Conservation (phyloP, 345 rosid species). For the Linum lewisii region DNA sequence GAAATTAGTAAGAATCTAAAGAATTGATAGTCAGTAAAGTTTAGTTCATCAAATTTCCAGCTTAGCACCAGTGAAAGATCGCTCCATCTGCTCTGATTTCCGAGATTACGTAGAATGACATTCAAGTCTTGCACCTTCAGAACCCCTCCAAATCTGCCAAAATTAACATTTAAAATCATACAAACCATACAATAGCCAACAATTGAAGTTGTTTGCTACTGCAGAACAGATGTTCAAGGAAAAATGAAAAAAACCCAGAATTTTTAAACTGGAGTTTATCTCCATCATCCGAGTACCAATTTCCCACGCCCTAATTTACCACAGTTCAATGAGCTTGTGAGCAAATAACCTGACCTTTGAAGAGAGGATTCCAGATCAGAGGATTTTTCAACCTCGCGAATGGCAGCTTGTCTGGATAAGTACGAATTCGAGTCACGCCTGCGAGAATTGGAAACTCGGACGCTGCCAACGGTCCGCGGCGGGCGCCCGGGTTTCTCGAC, state of each 20-base stretch:
- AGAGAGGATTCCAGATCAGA: constrained; percentile 48
- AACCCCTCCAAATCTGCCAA: constrained; percentile 36
- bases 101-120: constrained; percentile 60
- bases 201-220: too few relatives aligned
- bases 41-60: constrained; percentile 9
- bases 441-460: background rate
- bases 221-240: background rate
- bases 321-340: background rate
- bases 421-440: constrained; percentile 46
- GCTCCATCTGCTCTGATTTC: constrained; percentile 48
- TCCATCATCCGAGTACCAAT: background rate
- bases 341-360: constrained; percentile 27
- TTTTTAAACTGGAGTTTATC: background rate
- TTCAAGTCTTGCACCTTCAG: constrained; percentile 82
- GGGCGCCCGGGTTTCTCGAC: background rate
- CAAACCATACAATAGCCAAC: background rate
- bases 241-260: background rate
- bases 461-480: background rate
- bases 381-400: constrained; percentile 48
- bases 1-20: background rate
- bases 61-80: constrained; percentile 57
- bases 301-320: background rate
- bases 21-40: background rate
- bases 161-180: background rate
- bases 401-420: constrained; percentile 56